Base-by-base conservation (phyloP, 768 basidiomycete genomes). In the Tricholoma flavovirens region DNA sequence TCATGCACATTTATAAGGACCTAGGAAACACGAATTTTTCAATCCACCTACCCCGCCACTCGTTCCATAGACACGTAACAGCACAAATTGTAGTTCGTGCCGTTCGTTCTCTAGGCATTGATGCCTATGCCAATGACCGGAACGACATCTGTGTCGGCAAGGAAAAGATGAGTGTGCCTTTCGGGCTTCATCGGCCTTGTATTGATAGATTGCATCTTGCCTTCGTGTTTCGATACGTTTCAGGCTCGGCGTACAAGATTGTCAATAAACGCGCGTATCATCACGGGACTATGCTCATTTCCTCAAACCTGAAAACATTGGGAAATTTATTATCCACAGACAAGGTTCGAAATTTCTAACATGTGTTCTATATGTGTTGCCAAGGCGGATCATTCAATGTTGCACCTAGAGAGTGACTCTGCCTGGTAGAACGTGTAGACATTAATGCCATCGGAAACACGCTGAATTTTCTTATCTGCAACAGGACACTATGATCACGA, bases 211-310 rank as follows among this genome's bases (percentile, higher is more conserved):
- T 54, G 38, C 54, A 53, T 51, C 33, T 43, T 22, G 42, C 21
- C 38, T 22, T 63, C 59, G 56, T 62, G 33, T 59, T 51, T 21
- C 46, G 48, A 60, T 67, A 98, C 93, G 87, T 98, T 59, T 98
- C 96, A 48, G 97, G 97, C 40, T 98, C 94, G 8, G 97, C 97
- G 10, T 99, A 97, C 75, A 98, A 97, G 73, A 90, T 99, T 54
- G 87, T 88, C 43, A 89, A 84, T 62, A 83, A 84, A 52, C 79
- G 97, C 26, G 93, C 94, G 6, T 98, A 98, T 72, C 96, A 98
- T 63, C 97, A 99, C 63, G 97, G 97, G 0, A 99, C 97, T 14
- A 99, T 99, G 97, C 82, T 99, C 24, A 88, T 98, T 19, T 87
- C 90, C 7, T 93, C 93, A 3, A 73, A 78, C 46, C 78, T 98